These are phyloP conservation scores for Nothomitra cinnamomea DNA, from an alignment of 2,329 filamentous ascomycete genomes.

Conservation along the genomic window DNA sequence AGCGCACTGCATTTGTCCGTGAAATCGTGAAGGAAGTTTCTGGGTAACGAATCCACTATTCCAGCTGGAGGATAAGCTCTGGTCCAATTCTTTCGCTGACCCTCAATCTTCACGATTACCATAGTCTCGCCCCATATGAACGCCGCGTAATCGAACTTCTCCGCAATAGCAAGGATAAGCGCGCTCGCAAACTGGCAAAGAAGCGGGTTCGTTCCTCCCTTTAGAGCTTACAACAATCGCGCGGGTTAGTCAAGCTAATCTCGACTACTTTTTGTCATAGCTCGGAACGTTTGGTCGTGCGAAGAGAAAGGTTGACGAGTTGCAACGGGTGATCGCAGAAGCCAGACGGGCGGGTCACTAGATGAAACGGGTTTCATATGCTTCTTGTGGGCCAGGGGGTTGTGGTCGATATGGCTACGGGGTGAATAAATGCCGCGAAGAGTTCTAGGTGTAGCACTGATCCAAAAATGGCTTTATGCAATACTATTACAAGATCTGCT, in stretches of 20 bases:
- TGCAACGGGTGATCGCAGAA: slow-evolving; percentile 95
- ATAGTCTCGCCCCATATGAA: slow-evolving; percentile 80
- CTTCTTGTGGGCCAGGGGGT: not conserved
- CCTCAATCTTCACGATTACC: too few relatives aligned
- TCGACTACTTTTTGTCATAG: slow-evolving; percentile 25
- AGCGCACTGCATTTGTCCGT: slow-evolving; percentile 91
- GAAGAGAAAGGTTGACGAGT: slow-evolving; percentile 99
- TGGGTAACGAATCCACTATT: slow-evolving; percentile 44
- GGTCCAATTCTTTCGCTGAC: too few relatives aligned
- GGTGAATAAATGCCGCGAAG: not conserved
- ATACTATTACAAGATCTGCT: too few relatives aligned
- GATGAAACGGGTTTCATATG: slow-evolving; percentile 17
- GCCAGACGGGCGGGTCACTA: slow-evolving; percentile 65
- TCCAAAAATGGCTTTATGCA: too few relatives aligned
- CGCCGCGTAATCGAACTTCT: slow-evolving; percentile 97
- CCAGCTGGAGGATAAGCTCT: not conserved
- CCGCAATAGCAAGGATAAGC: slow-evolving; percentile 99
- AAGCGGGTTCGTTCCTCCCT: slow-evolving; percentile 57
- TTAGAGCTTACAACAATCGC: not conserved
- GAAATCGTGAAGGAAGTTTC: slow-evolving; percentile 98
- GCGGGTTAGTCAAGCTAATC: not conserved
- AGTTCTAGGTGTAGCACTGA: not conserved
- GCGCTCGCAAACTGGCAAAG: slow-evolving; percentile 97
- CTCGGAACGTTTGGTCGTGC: slow-evolving; percentile 97
- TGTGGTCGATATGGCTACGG: not conserved